phyloP scores from a whole-genome alignment of 2,329 filamentous ascomycete genomes.

The Cladosporium sphaerospermum region DNA sequence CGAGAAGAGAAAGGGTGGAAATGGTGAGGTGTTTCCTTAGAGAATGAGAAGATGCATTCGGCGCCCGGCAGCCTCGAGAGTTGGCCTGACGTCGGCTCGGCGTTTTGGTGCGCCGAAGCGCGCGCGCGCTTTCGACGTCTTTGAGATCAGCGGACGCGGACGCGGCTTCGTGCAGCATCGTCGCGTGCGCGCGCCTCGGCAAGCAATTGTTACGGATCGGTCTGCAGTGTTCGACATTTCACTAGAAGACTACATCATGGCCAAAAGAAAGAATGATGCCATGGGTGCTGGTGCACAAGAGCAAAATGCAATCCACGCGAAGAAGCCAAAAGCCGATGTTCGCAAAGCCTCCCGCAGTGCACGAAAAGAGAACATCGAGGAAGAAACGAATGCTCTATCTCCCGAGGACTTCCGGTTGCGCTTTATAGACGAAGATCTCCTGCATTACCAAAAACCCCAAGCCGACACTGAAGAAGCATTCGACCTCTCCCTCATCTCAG shows the following conservation, averaged over 20 bases:
- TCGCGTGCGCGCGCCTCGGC: neutral
- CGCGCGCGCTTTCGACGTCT: neutral
- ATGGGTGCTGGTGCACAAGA: neutral
- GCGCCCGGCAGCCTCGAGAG: neutral
- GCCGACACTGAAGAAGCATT: conserved; percentile 2
- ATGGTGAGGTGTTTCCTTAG: neutral
- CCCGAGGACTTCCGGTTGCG: conserved; percentile 11
- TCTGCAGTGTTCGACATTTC: neutral
- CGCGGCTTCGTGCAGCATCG: neutral
- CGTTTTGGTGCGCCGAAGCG: neutral
- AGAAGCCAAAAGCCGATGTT: neutral
- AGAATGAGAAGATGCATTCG: neutral
- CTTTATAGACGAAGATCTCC: conserved; percentile 8
- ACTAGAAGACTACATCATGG: neutral
- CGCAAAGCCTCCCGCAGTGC: neutral
- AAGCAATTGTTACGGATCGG: neutral
- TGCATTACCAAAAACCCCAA: conserved; percentile 7
- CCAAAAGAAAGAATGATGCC: neutral
- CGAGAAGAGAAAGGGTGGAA: neutral
- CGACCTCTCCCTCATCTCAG: conserved; percentile 12
- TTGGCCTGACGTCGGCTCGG: neutral
- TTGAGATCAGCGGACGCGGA: neutral
- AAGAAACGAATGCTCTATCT: conserved; percentile 14
- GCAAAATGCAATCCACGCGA: neutral
- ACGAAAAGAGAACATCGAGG: conserved; percentile 13